Evolutionary conservation across 495 filamentous ascomycete genomes (phyloP).

Genomic region (Clavariopsis aquatica): DNA sequence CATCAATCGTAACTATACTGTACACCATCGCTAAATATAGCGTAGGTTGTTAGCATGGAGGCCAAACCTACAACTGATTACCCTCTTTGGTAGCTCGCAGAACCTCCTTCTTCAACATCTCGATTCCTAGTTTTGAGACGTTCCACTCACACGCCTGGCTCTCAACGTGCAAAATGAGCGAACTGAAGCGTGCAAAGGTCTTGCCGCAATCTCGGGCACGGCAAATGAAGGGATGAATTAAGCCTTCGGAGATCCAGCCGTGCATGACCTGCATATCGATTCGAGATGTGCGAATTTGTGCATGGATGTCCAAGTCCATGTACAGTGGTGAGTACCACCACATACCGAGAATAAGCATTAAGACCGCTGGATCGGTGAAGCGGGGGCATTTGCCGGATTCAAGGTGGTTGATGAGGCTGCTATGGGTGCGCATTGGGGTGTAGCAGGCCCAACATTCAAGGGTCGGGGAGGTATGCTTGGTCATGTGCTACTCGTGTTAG

Average conservation of each 20-base stretch:
- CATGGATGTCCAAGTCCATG: slow-evolving; percentile 29
- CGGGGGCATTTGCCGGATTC: slow-evolving; percentile 20
- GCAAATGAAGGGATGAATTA: slow-evolving; percentile 19
- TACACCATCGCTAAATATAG: too few species aligned
- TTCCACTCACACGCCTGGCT: slow-evolving; percentile 15
- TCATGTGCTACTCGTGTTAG: slow-evolving; percentile 11
- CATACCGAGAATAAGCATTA: slow-evolving; percentile 11
- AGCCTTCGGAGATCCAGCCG: slow-evolving; percentile 4
- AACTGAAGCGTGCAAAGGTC: slow-evolving; percentile 15
- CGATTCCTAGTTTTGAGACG: slow-evolving; percentile 4
- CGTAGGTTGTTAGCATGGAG: not conserved
- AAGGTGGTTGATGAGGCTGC: slow-evolving; percentile 19
- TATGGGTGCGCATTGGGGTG: slow-evolving; percentile 1
- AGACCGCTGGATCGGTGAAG: slow-evolving; percentile 4
- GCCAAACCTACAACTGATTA: not conserved
- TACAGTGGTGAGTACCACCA: slow-evolving; percentile 29
- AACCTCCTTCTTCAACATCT: slow-evolving; percentile 4
- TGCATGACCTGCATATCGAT: slow-evolving; percentile 10
- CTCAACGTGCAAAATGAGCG: slow-evolving; percentile 21
- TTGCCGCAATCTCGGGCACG: slow-evolving; percentile 8
- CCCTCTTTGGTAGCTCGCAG: not conserved
- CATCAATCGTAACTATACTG: too few species aligned
- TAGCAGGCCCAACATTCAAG: slow-evolving; percentile 19
- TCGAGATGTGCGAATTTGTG: slow-evolving; percentile 7
- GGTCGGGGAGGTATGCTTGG: not conserved